These are phyloP conservation scores for Massarina eburnea DNA, from an alignment of 2,329 filamentous ascomycete genomes.

Conservation along the genomic window DNA sequence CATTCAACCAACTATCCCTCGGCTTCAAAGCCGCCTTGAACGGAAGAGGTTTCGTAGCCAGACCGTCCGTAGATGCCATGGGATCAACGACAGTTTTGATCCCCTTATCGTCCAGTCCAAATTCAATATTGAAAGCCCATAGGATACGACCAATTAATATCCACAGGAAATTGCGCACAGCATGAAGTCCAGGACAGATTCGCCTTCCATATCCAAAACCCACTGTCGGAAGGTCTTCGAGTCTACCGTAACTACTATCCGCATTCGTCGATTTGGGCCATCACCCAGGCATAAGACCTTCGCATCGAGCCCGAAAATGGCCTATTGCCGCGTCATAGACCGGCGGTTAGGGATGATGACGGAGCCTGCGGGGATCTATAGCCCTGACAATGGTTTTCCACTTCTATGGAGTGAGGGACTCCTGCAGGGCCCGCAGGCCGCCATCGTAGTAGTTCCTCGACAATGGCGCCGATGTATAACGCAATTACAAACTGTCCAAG, in stretches of 20 bases:
- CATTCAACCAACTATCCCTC: background rate
- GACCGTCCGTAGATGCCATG: background rate
- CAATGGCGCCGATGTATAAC: conserved; percentile 51
- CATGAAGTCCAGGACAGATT: background rate
- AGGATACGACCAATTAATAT: background rate
- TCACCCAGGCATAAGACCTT: conserved; percentile 51
- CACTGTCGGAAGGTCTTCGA: background rate
- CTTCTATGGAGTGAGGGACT: conserved; percentile 11
- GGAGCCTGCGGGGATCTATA: conserved; percentile 21
- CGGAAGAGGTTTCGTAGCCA: background rate
- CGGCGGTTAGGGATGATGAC: conserved; percentile 21
- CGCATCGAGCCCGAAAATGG: conserved; percentile 45
- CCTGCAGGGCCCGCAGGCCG: conserved; percentile 46
- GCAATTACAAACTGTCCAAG: conserved; percentile 46
- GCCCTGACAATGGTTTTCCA: conserved; percentile 21
- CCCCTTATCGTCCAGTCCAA: background rate
- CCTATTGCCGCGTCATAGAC: conserved; percentile 47
- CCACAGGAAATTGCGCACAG: background rate
- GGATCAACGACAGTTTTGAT: background rate
- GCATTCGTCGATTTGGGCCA: background rate
- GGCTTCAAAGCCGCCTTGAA: background rate
- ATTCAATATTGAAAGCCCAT: background rate
- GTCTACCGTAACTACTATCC: background rate
- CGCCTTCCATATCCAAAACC: background rate
- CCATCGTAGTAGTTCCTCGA: conserved; percentile 52